A percentile compares a stretch with the other conserved stretches of the same genome.
phyloP scores from a whole-genome alignment of 352 stramenopile genomes.

The Nothophytophthora sp. region DNA sequence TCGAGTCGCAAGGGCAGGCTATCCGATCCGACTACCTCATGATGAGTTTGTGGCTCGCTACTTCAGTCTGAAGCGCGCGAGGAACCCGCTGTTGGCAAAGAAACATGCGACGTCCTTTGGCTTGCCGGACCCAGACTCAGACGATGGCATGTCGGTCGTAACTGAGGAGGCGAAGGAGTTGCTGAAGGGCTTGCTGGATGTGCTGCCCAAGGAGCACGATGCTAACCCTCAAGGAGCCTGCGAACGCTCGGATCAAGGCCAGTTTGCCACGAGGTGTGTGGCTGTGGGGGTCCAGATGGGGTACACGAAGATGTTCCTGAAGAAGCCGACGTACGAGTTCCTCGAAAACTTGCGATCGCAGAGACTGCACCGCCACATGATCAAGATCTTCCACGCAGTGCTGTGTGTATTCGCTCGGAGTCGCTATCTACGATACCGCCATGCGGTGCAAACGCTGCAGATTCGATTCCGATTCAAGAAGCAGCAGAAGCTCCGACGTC shows the following conservation, averaged over 20 bases:
- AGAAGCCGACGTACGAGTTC: slow-evolving; percentile 88
- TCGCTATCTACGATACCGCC: slow-evolving; percentile 61
- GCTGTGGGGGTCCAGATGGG: slow-evolving; percentile 89
- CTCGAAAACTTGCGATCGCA: slow-evolving; percentile 89
- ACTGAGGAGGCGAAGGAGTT: slow-evolving; percentile 65
- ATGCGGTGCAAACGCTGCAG: slow-evolving; percentile 57
- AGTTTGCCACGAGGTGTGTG: slow-evolving; percentile 67
- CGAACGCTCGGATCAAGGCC: slow-evolving; percentile 66
- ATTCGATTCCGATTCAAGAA: slow-evolving; percentile 64
- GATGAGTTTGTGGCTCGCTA: slow-evolving; percentile 78
- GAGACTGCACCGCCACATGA: slow-evolving; percentile 66
- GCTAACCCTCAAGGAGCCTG: slow-evolving; percentile 75
- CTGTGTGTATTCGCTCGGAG: slow-evolving; percentile 56
- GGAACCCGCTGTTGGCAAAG: slow-evolving; percentile 44
- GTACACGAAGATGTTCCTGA: slow-evolving; percentile 96
- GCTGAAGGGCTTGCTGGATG: slow-evolving; percentile 87
- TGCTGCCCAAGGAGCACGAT: slow-evolving; percentile 90
- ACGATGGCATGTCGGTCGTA: slow-evolving; percentile 35
- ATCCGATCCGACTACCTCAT: slow-evolving; percentile 77
- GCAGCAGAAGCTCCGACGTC: slow-evolving; percentile 25
- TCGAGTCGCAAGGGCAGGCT: slow-evolving; percentile 82
- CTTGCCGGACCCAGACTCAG: slow-evolving; percentile 42
- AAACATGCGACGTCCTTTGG: slow-evolving; percentile 42
- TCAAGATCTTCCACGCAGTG: slow-evolving; percentile 73
- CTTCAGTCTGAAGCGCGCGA: slow-evolving; percentile 62